Base-by-base conservation (phyloP, 352 stramenopile species). In the Phytopythium vexans region DNA sequence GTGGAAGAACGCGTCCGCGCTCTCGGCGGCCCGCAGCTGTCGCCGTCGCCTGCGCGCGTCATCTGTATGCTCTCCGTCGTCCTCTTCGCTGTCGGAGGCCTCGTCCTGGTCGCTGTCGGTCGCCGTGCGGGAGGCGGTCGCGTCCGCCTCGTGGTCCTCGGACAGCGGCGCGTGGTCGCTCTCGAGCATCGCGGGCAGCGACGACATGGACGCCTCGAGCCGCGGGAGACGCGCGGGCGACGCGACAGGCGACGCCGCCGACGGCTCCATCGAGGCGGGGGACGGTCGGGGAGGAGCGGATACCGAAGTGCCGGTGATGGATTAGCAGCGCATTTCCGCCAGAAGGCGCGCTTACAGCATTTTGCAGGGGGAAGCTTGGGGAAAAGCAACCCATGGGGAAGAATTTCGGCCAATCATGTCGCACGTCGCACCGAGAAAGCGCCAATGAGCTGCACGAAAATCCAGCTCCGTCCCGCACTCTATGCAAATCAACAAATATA, bases 111-210 rank as follows among this genome's bases (percentile, higher is more conserved):
- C 51, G 16, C 31, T 37, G 21, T 46, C 52, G 21, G 8, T 38
- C 14, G 12, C 6, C 15, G 31, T 11, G 2, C 15, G 36, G 3
- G 47, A 12, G 32, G n/a, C 14, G 8, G 27, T 34, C 33, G 45
- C 33, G 15, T 46, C 41, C 41, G 8, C 41, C 9, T 52, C 45
- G 7, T 10, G 36, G 21, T 31, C 34, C 5, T 32, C 41, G 8
- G 37, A 53, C 8, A 36, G 36, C 34, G 47, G 21, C 15, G 39
- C 8, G 47, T 10, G 33, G 35, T 36, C 40, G 50, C 39, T 40
- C 11, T 62, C 61, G 36, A 57, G 46, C 8, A 58, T 36, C 16
- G 36, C 38, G 27, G 61, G 50, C 10, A 64, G 32, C 10, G 61
- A 68, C 6, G 65, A 58, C 1, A 46, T 38, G 8, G 58, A 60